Evolutionary conservation across 176 grass and related monocot species (phyloP).

Genomic region (Neostapfia colusana): DNA sequence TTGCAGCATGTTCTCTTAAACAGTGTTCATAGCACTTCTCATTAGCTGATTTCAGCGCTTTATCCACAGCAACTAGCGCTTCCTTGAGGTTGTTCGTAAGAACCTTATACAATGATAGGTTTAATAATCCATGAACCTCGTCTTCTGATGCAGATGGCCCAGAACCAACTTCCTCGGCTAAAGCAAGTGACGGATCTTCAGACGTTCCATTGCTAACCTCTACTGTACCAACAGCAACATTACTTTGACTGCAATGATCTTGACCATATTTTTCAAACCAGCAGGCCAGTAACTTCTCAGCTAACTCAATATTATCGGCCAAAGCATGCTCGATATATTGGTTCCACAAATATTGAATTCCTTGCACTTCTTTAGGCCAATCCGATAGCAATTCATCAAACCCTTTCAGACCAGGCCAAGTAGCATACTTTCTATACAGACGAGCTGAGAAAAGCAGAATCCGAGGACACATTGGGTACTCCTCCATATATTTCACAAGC

Average conservation of each 20-base stretch:
- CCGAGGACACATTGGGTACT: constrained; percentile 79
- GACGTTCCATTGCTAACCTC: constrained; percentile 32
- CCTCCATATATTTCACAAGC: constrained; percentile 76
- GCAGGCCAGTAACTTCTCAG: constrained; percentile 52
- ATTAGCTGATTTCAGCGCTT: constrained; percentile 55
- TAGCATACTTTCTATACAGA: constrained; percentile 43
- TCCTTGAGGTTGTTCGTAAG: constrained; percentile 57
- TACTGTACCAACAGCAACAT: constrained; percentile 17
- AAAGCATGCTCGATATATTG: constrained; percentile 72
- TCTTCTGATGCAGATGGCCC: constrained; percentile 56
- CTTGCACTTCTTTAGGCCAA: constrained; percentile 76
- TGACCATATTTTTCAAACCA: constrained; percentile 72
- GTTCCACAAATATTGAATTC: constrained; percentile 91
- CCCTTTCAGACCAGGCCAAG: constrained; percentile 49
- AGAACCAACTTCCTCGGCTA: constrained; percentile 28
- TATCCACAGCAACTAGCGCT: constrained; percentile 67
- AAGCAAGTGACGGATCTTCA: constrained; percentile 32
- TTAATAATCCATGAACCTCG: constrained; percentile 62
- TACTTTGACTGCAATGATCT: constrained; percentile 26
- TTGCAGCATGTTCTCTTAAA: constrained; percentile 74
- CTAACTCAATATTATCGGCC: constrained; percentile 54
- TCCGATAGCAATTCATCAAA: constrained; percentile 69
- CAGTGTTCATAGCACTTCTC: constrained; percentile 61
- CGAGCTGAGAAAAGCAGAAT: constrained; percentile 65
- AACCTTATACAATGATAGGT: constrained; percentile 69